Conservation (phyloP, 140 eudicot genomes). For the Anethum foeniculum region DNA sequence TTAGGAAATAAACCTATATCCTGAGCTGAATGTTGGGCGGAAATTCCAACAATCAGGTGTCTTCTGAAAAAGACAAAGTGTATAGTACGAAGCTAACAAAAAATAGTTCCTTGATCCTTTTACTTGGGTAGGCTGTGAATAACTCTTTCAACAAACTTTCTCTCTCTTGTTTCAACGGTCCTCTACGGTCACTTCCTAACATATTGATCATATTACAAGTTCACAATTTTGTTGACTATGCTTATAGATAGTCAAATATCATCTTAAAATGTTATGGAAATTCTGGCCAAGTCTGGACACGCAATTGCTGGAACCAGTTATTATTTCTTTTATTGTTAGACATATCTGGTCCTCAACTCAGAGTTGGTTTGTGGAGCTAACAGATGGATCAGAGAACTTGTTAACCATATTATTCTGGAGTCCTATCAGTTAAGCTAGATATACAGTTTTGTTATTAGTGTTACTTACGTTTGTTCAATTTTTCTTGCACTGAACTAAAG, state of each 20-base stretch:
- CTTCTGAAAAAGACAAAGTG: neutral
- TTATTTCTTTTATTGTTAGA: neutral
- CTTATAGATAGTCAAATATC: neutral
- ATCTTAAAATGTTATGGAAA: neutral
- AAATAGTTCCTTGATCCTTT: neutral
- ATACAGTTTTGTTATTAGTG: neutral
- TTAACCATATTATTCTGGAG: neutral
- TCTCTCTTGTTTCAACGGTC: neutral
- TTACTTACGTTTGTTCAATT: neutral
- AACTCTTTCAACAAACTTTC: neutral
- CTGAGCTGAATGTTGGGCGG: neutral
- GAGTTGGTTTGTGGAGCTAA: neutral
- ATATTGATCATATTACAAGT: neutral
- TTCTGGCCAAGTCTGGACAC: neutral
- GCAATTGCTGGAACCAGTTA: neutral
- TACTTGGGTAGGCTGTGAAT: neutral
- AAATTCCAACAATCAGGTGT: neutral
- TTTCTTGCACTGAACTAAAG: neutral
- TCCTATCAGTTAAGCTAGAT: neutral
- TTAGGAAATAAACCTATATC: neutral
- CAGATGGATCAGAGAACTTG: neutral
- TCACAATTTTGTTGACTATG: neutral
- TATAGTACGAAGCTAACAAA: neutral
- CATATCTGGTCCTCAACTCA: neutral
- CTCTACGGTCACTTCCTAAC: neutral